Evolutionary conservation across 2,329 filamentous ascomycete genomes (phyloP), one percentile per base, ranked within the genome.

Genomic region (Seiridium cupressi): DNA sequence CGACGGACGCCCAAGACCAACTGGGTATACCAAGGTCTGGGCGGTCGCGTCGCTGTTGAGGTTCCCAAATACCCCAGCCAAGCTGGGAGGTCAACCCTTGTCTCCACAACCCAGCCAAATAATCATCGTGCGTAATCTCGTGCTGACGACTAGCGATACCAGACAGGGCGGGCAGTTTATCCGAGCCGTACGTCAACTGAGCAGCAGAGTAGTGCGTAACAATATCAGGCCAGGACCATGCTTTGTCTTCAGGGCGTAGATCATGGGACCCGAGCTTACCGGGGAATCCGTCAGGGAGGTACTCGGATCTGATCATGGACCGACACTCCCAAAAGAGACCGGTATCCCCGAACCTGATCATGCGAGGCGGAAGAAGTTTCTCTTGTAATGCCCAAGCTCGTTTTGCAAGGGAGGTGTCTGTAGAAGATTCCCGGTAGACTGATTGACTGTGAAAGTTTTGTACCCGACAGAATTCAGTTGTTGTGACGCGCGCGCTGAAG

Each of bases 271-370:
- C 3, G 6, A 32, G 31, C 6, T 13, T 42, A 36, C 31, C 32
- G 4, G 46, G 46, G 26, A 18, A 48, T 8, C 26, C 35, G 13
- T n/a, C 3, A 8, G 47, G 18, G 2, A 10, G 9, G 3, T 7
- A 44, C 6, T 58, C 56, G 3, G 56, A 58, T n/a, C 1, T 34
- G 36, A 9, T 10, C 1, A 13, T 18, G 7, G 35, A 44, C 2
- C 38, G 47, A 47, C 56, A 58, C 18, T 58, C 9, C 56, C 56
- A 58, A 36, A 58, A 58, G 5, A 58, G 7, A 9, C 56, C 56
- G 2, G 7, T 18, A 0, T 3, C 1, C 3, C 18, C n/a, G 38
- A 35, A 58, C 13, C 40, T n/a, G 1, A 58, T 9, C 7, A 35
- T 53, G 13, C 56, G 36, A 13, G 35, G 5, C 0, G 56, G 40